These are phyloP conservation scores for Tylopilus sp. DNA, from an alignment of 768 basidiomycete genomes.

Conservation along the genomic window DNA sequence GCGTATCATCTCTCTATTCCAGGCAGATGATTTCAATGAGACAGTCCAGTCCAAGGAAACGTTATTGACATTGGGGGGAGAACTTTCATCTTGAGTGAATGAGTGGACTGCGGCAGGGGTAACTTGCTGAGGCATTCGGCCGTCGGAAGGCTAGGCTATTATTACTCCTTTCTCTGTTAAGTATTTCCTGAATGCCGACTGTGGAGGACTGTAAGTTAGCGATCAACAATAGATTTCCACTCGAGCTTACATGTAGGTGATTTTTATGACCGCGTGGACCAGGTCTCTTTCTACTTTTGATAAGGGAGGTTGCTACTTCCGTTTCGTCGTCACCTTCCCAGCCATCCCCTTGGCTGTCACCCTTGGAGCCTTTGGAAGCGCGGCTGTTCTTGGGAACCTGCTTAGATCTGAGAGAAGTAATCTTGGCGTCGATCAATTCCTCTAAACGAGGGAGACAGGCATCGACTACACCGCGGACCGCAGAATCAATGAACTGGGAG, in stretches of 20 bases:
- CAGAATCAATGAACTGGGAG: neutral
- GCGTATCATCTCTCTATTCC: neutral
- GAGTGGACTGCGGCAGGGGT: neutral
- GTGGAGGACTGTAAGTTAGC: neutral
- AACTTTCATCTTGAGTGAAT: neutral
- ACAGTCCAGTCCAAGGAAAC: neutral
- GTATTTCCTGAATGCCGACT: too few relatives aligned
- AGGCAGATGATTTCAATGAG: neutral
- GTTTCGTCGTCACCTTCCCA: neutral
- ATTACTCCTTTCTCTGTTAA: too few relatives aligned
- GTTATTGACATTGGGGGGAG: neutral
- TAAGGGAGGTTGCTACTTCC: neutral
- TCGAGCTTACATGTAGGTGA: neutral
- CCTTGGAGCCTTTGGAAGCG: too few relatives aligned
- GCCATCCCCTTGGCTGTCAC: too few relatives aligned
- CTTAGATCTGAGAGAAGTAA: too few relatives aligned
- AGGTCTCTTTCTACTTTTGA: neutral
- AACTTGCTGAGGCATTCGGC: too few relatives aligned
- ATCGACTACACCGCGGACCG: neutral
- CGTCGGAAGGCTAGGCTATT: too few relatives aligned
- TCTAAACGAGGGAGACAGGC: neutral
- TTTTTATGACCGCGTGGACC: neutral
- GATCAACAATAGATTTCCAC: neutral
- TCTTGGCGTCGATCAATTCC: neutral
- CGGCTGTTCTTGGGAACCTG: too few relatives aligned